Base-by-base conservation (phyloP, 805 yeast genomes). In the Yarrowia phangngaensis region DNA sequence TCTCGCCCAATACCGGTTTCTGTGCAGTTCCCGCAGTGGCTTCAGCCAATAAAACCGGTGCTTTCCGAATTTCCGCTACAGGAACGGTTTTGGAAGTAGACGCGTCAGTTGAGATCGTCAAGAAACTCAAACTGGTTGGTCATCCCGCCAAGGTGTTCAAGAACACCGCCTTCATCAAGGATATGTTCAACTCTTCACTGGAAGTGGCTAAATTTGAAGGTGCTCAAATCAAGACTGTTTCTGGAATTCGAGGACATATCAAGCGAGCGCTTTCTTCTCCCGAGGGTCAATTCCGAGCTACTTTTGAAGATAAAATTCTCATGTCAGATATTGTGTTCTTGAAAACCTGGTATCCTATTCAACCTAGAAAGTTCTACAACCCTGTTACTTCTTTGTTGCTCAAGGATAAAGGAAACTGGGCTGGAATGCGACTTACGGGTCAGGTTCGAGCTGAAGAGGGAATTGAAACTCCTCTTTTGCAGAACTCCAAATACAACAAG, bases 141-240 rank as follows among this genome's bases (percentile, higher is more conserved):
- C 76, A 87, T 64, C 97, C 99, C 15, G 79, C 83, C 66, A 89
- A 92, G 72, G 78, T 92, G 38, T 90, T 82, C 78, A 82, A 87
- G 62, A 92, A 92, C 68, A 92, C 98, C 4, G 98, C 98, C 1
- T 92, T 94, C 64, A 82, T 92, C 61, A 90, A 87, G 67, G 97
- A 90, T 60, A 92, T 92, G 99, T 92, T 92, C 65, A 73, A 83
- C 20, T 81, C 92, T 52, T 76, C 95, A 0, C 72, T 92, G 67
- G 99, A 92, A 68, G 95, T 90, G 51, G 97, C 97, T 29, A 85
- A 88, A 64, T 92, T 92, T 62, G 98, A 92, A 70, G 99, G 99
- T 52, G 98, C 98, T 0, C 82, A 88, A 35, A 88, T 92, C 62
- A 84, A 88, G 65, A 94, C 98, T 0, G 98, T 92, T 4, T 85